These are phyloP conservation scores for Malassezia pachydermatis DNA, from an alignment of 1,284 basidiomycete genomes.

Conservation along the genomic window DNA sequence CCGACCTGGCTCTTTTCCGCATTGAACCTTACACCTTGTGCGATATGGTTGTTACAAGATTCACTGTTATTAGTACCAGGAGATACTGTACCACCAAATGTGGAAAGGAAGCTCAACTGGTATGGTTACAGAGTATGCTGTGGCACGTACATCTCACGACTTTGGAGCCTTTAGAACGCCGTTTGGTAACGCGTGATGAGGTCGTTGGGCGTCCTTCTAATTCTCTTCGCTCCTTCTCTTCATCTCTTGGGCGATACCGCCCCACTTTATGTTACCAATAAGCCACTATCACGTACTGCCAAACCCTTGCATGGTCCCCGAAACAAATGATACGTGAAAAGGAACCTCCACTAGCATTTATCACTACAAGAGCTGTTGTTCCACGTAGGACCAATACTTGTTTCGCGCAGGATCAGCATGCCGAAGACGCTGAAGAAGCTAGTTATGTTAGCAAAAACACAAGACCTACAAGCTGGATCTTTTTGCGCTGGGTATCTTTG, in stretches of 20 bases:
- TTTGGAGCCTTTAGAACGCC: conserved; percentile 67
- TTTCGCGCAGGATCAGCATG: conserved; percentile 4
- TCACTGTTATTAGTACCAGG: neutral
- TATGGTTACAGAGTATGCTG: too few species aligned
- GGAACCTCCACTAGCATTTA: conserved; percentile 8
- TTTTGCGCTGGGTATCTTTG: too few species aligned
- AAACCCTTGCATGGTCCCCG: conserved; percentile 40
- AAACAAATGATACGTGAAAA: neutral
- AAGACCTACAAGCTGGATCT: too few species aligned
- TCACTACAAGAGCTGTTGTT: conserved; percentile 1
- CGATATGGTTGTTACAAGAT: conserved; percentile 23
- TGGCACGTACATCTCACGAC: conserved; percentile 56
- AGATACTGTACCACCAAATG: conserved; percentile 68
- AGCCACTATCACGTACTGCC: conserved; percentile 15
- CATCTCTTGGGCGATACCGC: conserved; percentile 31
- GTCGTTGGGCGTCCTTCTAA: conserved; percentile 54
- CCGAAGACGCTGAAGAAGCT: conserved; percentile 11
- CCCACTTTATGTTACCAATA: conserved; percentile 21
- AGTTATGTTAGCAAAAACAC: neutral
- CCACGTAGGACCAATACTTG: conserved; percentile 13
- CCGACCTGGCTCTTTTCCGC: conserved; percentile 95
- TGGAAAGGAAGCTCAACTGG: conserved; percentile 70
- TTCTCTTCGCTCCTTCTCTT: conserved; percentile 23
- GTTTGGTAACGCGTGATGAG: too few species aligned
- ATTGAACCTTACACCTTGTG: conserved; percentile 63